phyloP scores from a whole-genome alignment of 1,284 basidiomycete genomes.

The Chalciporus sp. region DNA sequence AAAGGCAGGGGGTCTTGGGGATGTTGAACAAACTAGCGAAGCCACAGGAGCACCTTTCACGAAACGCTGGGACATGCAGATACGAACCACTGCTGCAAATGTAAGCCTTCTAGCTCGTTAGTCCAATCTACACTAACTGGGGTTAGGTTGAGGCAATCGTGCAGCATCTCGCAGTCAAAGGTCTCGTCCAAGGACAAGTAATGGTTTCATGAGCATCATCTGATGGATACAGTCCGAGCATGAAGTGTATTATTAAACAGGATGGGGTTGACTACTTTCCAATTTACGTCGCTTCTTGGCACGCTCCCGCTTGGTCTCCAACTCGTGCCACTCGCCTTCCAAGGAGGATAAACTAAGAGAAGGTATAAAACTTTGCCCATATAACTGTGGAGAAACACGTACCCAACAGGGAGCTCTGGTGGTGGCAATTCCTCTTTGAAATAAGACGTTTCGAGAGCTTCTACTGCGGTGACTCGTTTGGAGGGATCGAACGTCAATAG shows the following conservation, averaged over 20 bases:
- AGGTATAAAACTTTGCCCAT: slow-evolving; percentile 16
- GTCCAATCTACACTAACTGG: slow-evolving; percentile 7
- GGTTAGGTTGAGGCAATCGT: slow-evolving; percentile 78
- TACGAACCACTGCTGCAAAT: slow-evolving; percentile 81
- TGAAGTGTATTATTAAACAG: slow-evolving; percentile 28
- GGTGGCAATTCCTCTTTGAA: slow-evolving; percentile 80
- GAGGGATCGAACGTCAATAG: slow-evolving; percentile 85
- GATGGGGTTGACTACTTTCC: slow-evolving; percentile 32
- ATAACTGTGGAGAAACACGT: slow-evolving; percentile 35
- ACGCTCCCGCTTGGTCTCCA: slow-evolving; percentile 85
- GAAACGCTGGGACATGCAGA: slow-evolving; percentile 90
- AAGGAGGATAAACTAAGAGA: slow-evolving; percentile 63
- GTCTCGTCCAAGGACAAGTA: slow-evolving; percentile 48
- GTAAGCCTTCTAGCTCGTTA: slow-evolving; percentile 44
- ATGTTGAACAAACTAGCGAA: slow-evolving; percentile 79
- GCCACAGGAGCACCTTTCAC: slow-evolving; percentile 88
- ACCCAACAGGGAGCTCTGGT: slow-evolving; percentile 80
- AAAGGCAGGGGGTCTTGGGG: slow-evolving; percentile 89
- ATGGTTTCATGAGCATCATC: slow-evolving; percentile 8
- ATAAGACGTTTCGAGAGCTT: slow-evolving; percentile 83
- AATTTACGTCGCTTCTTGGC: slow-evolving; percentile 72
- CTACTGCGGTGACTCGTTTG: slow-evolving; percentile 74
- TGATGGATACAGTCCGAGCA: slow-evolving; percentile 20
- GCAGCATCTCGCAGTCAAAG: slow-evolving; percentile 73
- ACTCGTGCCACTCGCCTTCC: slow-evolving; percentile 94